Conservation (phyloP, 192 early-diverging fungal species). For the Coemansia sp. region DNA sequence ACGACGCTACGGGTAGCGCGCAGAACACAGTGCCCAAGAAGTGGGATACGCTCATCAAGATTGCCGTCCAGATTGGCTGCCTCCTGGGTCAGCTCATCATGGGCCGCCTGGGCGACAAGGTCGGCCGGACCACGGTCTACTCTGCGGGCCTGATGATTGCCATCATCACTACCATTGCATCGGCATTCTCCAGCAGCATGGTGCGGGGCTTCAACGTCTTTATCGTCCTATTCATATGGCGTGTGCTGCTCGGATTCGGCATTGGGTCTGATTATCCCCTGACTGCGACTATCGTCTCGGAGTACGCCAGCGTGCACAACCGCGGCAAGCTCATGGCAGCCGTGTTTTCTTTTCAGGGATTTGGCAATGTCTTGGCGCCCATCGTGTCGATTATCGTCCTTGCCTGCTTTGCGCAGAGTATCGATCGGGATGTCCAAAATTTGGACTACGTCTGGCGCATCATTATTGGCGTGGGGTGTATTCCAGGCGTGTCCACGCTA, state of each 20-base stretch:
- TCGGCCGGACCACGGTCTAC: constrained; percentile 89
- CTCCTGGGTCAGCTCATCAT: constrained; percentile 89
- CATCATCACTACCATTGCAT: constrained; percentile 81
- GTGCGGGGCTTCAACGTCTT: constrained; percentile 67
- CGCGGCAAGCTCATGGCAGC: constrained; percentile 88
- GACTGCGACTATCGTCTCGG: constrained; percentile 89
- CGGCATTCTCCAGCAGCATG: constrained; percentile 69
- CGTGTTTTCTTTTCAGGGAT: constrained; percentile 92
- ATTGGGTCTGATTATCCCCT: constrained; percentile 94
- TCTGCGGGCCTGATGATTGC: constrained; percentile 88
- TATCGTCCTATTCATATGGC: constrained; percentile 79
- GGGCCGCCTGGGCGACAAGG: constrained; percentile 82
- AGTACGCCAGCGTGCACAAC: constrained; percentile 77
- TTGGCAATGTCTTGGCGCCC: constrained; percentile 82
- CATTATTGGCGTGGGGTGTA: constrained; percentile 76
- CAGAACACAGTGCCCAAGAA: constrained; percentile 60
- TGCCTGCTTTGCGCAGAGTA: constrained; percentile 65
- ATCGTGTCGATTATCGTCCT: constrained; percentile 72
- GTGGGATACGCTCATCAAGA: constrained; percentile 84
- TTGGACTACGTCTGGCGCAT: constrained; percentile 93
- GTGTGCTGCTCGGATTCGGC: constrained; percentile 88
- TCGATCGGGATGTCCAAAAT: constrained; percentile 61
- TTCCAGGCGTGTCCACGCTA: constrained; percentile 82
- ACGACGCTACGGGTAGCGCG: constrained; percentile 23
- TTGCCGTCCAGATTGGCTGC: constrained; percentile 83